Base-by-base conservation (phyloP, 345 rosid genomes). In the Lepidium aucheri region DNA sequence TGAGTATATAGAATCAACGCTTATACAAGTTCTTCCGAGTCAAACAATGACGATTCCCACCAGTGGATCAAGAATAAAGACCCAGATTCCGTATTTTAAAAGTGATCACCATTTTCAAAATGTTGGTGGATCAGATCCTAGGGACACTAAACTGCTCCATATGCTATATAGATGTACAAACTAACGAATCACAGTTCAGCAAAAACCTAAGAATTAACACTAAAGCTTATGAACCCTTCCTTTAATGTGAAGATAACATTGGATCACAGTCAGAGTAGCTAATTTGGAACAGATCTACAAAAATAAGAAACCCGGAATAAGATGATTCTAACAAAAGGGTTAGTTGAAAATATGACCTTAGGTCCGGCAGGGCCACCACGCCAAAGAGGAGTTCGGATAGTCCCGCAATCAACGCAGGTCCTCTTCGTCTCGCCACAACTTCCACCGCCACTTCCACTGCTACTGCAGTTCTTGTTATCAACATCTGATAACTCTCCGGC, bases 361-460 rank as follows among this genome's bases (percentile, higher is more conserved):
- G 99, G 99, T 1, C 99, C 99, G 0, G 99, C 93, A 7, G 99
- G 99, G 5, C 99, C 99, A 5, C 97, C 93, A 4, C 99, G 79
- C 99, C 99, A 94, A 0, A 94, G 88, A 43, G 99, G 99, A 50
- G 99, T 94, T 41, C 87, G 85, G 3, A 86, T 18, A 16, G 99
- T 94, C 1, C 96, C 96, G 40, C 99, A 94, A 80, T 91, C 96
- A 6, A 91, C 86, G 54, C 99, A 94, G 0, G 85, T 81, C 15
- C 88, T 85, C 83, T 84, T 93, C 16, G 50, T 74, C 22, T 76
- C 82, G 24, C 70, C 71, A 13, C 28, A 13, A 14, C 72, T 20
- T 0, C 68, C 80, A 26, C 57, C 68, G 14, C 65, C 32, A 62
- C 83, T 70, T 18, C 59, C 69, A 7, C 63, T 75, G 69, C 74